phyloP scores from a whole-genome alignment of 2,329 filamentous ascomycete species.

The Colletotrichum scovillei region DNA sequence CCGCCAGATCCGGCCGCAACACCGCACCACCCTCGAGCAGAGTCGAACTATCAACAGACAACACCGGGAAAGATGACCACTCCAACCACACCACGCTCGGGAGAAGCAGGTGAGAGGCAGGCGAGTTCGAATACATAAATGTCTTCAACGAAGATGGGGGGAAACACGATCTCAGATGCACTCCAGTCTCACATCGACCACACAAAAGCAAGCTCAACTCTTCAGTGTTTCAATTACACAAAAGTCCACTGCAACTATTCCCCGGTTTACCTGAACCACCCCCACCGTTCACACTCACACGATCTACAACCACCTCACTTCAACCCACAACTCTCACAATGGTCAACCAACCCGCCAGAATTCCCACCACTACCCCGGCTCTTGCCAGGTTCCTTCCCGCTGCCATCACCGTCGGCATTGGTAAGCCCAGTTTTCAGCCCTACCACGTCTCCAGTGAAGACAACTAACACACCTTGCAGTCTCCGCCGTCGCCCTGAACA shows the following conservation, averaged over 20 bases:
- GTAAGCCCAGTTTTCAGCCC: neutral
- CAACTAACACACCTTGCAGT: constrained; percentile 7
- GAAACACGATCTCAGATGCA: constrained; percentile 11
- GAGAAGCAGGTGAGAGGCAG: constrained; percentile 25
- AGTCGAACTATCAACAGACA: constrained; percentile 18
- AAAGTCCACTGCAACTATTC: constrained; percentile 3
- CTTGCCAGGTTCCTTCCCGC: constrained; percentile 27
- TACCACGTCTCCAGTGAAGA: rapidly evolving
- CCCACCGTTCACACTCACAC: neutral
- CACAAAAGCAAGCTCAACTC: constrained; percentile 16
- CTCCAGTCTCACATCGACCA: constrained; percentile 31
- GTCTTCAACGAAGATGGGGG: neutral
- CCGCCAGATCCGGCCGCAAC: constrained; percentile 18
- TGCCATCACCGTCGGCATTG: constrained; percentile 26
- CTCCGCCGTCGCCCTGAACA: constrained; percentile 45
- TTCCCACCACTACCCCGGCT: constrained; percentile 20
- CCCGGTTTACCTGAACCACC: too few relatives aligned
- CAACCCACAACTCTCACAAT: constrained; percentile 17
- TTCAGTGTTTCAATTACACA: constrained; percentile 4
- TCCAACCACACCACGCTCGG: constrained; percentile 22
- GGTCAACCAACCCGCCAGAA: constrained; percentile 31
- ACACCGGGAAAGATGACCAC: neutral
- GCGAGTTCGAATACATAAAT: constrained; percentile 20
- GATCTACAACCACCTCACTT: neutral
- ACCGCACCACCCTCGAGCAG: constrained; percentile 33